Base-by-base conservation (phyloP, 768 basidiomycete species). In the Termitomyces sp. region DNA sequence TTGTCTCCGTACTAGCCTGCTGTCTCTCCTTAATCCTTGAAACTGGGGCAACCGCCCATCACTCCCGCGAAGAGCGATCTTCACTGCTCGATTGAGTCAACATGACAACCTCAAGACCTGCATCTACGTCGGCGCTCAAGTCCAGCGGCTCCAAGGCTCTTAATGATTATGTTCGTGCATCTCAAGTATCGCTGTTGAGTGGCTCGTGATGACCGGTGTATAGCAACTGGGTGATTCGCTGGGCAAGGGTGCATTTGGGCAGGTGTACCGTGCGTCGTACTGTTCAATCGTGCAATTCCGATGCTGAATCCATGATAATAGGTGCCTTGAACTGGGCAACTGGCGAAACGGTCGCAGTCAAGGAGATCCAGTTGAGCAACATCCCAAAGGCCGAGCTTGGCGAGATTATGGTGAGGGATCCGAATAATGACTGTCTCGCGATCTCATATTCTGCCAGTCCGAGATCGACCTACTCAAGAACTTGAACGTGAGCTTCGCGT, bases 391-490 rank as follows among this genome's bases (percentile, higher is more conserved):
- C 86, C 55, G 95, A 98, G 70, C 82, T 99, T 39, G 89, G 91
- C 20, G 95, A 98, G 75, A 98, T 99, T 69, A 98, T 98, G 96
- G 95, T 94, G 67, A 65, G 81, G 69, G 60, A 53, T 64, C 57
- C 59, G 26, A n/a, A 20, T 34, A 50, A 8, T 53, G 39, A 27
- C 57, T 51, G 54, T 16, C 53, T 44, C 24, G 53, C 50, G 56
- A 51, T 62, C 59, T 67, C 51, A 67, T 56, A 56, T 56, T 60
- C 64, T 22, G 46, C 20, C 67, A 97, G 95, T 93, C 91, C 55
- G 96, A 98, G 77, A 99, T 99, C 65, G 93, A 98, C 72, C 76
- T 98, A 59, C 82, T 99, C 63, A 98, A 98, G 82, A 98, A 97
- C 71, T 81, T 99, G 59, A 91, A 96, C 65, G 95, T 95, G 72